Evolutionary conservation across 2,329 filamentous ascomycete species (phyloP).

Genomic region (Fusarium bactridioides): DNA sequence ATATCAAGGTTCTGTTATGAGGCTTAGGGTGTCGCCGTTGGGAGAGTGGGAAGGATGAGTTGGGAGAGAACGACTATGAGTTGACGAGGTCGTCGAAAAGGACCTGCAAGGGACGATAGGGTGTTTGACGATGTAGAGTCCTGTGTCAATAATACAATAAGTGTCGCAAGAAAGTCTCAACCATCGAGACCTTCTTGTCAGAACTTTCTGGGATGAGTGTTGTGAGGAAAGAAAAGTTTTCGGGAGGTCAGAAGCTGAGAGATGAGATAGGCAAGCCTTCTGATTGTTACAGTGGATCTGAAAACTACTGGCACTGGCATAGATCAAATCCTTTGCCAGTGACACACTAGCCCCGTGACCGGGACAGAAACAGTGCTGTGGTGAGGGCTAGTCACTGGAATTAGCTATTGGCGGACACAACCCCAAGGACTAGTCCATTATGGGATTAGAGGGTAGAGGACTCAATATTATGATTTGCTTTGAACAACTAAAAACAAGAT

Average conservation of each 20-base stretch:
- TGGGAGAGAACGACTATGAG: too few relatives aligned
- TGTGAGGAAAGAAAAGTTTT: too few relatives aligned
- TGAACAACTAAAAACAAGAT: fast-evolving
- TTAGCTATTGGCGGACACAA: neutral
- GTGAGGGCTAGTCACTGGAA: too few relatives aligned
- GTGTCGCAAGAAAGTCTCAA: fast-evolving
- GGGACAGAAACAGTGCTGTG: fast-evolving
- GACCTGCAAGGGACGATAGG: fast-evolving
- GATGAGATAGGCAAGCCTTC: neutral
- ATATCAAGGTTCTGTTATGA: neutral
- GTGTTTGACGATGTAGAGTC: fast-evolving
- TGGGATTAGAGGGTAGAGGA: fast-evolving
- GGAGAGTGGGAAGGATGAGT: fast-evolving
- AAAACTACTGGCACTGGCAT: neutral
- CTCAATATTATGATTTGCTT: fast-evolving
- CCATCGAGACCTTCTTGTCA: fast-evolving
- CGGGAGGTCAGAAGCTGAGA: fast-evolving
- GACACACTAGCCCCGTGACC: neutral
- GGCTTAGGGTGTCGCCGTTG: fast-evolving
- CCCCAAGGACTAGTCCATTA: fast-evolving
- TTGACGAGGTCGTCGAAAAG: neutral
- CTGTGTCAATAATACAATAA: fast-evolving
- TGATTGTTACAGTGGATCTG: neutral
- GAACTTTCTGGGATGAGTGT: neutral
- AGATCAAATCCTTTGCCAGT: neutral